Base-by-base conservation (phyloP, 805 yeast genomes). In the Candida khao-thaluensis region DNA sequence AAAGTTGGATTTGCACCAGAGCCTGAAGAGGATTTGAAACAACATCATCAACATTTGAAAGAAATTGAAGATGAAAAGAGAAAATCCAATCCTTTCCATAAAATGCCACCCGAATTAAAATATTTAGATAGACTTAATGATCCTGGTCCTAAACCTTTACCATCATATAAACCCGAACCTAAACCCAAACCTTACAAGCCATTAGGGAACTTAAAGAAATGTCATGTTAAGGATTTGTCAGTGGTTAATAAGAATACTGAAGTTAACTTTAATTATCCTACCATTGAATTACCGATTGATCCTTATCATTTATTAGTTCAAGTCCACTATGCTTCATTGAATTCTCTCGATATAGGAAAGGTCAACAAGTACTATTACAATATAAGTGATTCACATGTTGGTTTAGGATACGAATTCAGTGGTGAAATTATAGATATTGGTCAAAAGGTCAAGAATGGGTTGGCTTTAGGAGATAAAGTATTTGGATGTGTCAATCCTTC, bases 361-460 rank as follows among this genome's bases (percentile, higher is more conserved):
- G 66, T 76, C 52, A 76, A 78, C 51, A 72, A 77, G 27, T 80
- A 78, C 50, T 54, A 69, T 12, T 57, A 69, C 17, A 76, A 79
- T 44, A 58, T 77, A 37, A 72, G 76, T 26, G 74, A 77, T 28
- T 76, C 72, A 41, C 72, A 78, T 47, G 53, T 69, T 7, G 89
- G 90, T 6, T 56, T 82, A 20, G 93, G 93, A 1, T 74, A 83
- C 49, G 90, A 82, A 47, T 85, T 75, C 56, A 64, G 79, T 17
- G 95, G 95, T 16, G 61, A 62, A 4, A 63, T 85, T 20, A 66
- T 68, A 3, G 71, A 72, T 20, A 77, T 80, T 15, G 91, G 91
- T 7, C 52, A 66, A 23, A 53, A 51, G 15, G 45, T 44, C 4
- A 42, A 45, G 17, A 42, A 42, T 10, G 38, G 40, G 5, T 81